These are phyloP conservation scores for Skeletonema menzelii DNA, from an alignment of 108 stramenopile species.

Conservation along the genomic window DNA sequence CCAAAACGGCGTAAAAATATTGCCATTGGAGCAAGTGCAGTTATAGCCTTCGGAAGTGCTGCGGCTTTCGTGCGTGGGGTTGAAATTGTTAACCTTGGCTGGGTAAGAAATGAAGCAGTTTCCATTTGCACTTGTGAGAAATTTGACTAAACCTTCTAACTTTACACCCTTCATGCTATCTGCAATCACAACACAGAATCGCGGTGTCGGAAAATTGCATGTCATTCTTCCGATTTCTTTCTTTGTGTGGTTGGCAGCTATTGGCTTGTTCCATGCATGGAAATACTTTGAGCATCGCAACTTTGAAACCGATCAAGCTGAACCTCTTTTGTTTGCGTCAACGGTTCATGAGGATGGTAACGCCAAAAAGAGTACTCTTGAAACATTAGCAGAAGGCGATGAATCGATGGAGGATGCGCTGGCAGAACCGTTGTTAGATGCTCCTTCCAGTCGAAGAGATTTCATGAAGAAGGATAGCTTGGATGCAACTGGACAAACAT, in stretches of 20 bases:
- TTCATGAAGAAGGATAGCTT: neutral
- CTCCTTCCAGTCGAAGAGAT: neutral
- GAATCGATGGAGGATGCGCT: neutral
- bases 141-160: no score
- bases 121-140: no score
- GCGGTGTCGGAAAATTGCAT: slow-evolving; percentile 2
- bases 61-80: slow-evolving; percentile 6
- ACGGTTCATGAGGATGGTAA: neutral
- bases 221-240: slow-evolving; percentile 2
- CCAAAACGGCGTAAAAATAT: neutral
- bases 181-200: neutral
- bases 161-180: no score
- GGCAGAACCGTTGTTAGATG: neutral
- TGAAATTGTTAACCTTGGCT: neutral
- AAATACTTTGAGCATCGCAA: slow-evolving; percentile 10
- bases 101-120: neutral
- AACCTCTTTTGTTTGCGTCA: neutral
- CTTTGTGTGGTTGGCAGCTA: slow-evolving; percentile 18
- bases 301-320: neutral
- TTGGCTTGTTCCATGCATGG: slow-evolving; percentile 3
- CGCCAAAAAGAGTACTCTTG: neutral
- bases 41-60: neutral
- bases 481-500: neutral
- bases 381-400: neutral
- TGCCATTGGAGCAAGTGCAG: slow-evolving; percentile 12